Evolutionary conservation across 1,139 yeast species (phyloP), one percentile per base, ranked within the genome.

Genomic region (Pichia sp.): DNA sequence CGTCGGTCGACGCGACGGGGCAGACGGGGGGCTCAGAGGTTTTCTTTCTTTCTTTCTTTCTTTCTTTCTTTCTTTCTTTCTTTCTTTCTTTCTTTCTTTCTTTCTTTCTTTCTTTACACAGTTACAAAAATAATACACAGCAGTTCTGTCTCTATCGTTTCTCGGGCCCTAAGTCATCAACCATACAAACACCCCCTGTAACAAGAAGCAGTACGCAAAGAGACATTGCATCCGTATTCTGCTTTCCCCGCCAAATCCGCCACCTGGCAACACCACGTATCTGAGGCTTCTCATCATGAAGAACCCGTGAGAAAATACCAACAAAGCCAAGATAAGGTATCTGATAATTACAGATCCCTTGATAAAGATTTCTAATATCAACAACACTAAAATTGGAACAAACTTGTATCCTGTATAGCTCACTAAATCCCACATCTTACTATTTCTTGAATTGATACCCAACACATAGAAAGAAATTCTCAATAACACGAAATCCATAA

Each of bases 371-470:
- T 76, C 78, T 51, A 73, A 61, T 41, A 77, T 60, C 53, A 80
- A 65, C 40, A 79, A 67, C 16, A 73, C 62, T 28, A 81, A 72
- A 48, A 82, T 70, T 6, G 95, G 87, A 29, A 93, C 89, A 59
- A 88, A 93, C 62, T 93, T 93, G 70, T 93, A 93, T 24, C 98
- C 96, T 40, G 93, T 81, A 63, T 86, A 91, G 50, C 96, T 84
- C 10, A 86, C 74, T 48, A 91, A 70, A 61, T 93, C 99, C 71
- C 91, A 80, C 21, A 57, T 30, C 30, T 56, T 56, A 26, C 58
- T 49, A 38, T 84, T 66, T 43, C 78, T 70, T 51, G 83, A 56
- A 59, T 70, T 57, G 56, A 82, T 74, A 29, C 69, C 72, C 34
- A 82, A 64, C 31, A 80, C 61, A 57, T 81, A 82, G 32, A 84